phyloP scores from a whole-genome alignment of 306 rosid genomes.

The Erythrophleum fordii region DNA sequence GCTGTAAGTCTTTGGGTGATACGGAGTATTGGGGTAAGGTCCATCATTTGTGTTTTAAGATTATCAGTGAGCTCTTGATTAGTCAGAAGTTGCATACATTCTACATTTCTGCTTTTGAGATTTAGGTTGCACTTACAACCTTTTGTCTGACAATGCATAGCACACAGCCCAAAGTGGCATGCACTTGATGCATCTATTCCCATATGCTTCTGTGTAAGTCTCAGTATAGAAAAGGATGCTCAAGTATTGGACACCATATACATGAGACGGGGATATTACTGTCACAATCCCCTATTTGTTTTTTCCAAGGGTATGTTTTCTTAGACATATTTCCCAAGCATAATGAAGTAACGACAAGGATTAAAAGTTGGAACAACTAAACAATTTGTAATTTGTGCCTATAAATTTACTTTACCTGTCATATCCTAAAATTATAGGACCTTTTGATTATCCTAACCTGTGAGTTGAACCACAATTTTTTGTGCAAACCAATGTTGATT shows the following conservation, averaged over 20 bases:
- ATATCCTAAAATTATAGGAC: not conserved
- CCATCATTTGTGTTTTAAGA: conserved; percentile 29
- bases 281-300: not conserved
- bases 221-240: no score
- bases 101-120: conserved; percentile 21
- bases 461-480: not conserved
- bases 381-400: no score
- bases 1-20: conserved; percentile 94
- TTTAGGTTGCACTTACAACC: not conserved
- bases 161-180: not conserved
- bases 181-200: not conserved
- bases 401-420: no score
- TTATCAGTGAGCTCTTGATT: conserved; percentile 31
- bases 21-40: conserved; percentile 88
- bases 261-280: not conserved
- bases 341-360: not conserved
- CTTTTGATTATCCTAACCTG: not conserved
- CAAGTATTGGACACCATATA: no score
- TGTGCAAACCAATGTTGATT: not conserved
- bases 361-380: not conserved
- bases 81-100: not conserved
- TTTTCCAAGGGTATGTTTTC: not conserved
- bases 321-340: not conserved
- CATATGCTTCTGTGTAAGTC: not conserved
- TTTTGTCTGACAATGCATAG: conserved; percentile 4